A percentile compares a stretch with the other conserved stretches of the same genome.
Conservation (phyloP, 305 asterid genomes). For the Euphrasia arctica region DNA sequence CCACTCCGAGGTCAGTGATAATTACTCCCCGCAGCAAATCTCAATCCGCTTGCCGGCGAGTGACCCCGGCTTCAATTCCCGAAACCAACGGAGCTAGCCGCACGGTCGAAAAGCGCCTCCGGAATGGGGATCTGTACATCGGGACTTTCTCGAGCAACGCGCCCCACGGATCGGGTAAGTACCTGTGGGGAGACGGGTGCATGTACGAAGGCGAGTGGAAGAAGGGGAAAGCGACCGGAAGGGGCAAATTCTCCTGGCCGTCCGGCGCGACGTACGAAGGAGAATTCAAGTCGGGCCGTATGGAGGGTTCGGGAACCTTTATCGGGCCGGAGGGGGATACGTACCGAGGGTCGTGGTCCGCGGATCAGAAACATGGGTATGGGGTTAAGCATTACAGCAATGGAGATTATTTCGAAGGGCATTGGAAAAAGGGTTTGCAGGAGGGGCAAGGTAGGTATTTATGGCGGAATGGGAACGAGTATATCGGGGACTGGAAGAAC, state of each 20-base stretch:
- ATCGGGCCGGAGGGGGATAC: no score
- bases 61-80: slow-evolving; percentile 42
- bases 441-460: no score
- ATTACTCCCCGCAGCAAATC: slow-evolving; percentile 39
- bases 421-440: no score
- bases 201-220: slow-evolving; percentile 90
- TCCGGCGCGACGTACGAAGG: slow-evolving; percentile 84
- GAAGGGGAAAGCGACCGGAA: slow-evolving; percentile 72
- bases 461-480: no score
- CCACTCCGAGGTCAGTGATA: slow-evolving; percentile 1
- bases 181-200: slow-evolving; percentile 77
- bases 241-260: slow-evolving; percentile 81
- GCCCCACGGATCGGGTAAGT: slow-evolving; percentile 64
- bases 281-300: slow-evolving; percentile 44
- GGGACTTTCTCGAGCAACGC: slow-evolving; percentile 33
- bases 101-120: slow-evolving; percentile 39
- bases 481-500: slow-evolving; percentile 59
- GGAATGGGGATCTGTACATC: slow-evolving; percentile 68
- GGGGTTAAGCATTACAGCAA: no score
- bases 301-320: no score
- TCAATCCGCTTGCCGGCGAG: slow-evolving; percentile 53
- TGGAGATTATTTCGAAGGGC: no score
- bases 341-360: no score
- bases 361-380: no score
- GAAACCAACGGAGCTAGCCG: slow-evolving; percentile 17